These are phyloP conservation scores for Lentinula novae-zelandiae DNA, from an alignment of 1,284 basidiomycete species.

Conservation along the genomic window DNA sequence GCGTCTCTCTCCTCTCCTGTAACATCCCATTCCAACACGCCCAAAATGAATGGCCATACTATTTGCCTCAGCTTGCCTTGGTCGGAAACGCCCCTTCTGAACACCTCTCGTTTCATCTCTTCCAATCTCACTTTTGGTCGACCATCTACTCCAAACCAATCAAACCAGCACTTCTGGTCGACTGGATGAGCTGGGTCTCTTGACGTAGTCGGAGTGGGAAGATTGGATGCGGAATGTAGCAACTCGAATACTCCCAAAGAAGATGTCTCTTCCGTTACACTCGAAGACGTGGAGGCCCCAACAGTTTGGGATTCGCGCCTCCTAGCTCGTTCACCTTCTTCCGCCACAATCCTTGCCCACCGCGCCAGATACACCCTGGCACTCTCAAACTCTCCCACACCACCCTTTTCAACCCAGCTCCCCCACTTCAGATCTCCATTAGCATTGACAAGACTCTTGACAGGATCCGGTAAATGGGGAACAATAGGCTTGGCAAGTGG, in stretches of 20 bases:
- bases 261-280: constrained; percentile 62
- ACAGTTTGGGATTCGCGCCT: constrained; percentile 70
- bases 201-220: constrained; percentile 73
- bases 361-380: constrained; percentile 94
- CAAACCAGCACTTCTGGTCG: constrained; percentile 63
- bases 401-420: constrained; percentile 83
- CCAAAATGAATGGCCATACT: constrained; percentile 91
- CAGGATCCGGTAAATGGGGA: constrained; percentile 90
- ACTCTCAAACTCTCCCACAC: constrained; percentile 91
- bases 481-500: constrained; percentile 92
- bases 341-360: constrained; percentile 95
- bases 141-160: constrained; percentile 73
- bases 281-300: constrained; percentile 41
- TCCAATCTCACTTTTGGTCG: constrained; percentile 60
- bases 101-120: constrained; percentile 74
- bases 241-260: constrained; percentile 88
- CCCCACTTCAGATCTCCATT: constrained; percentile 83
- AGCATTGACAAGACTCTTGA: constrained; percentile 81
- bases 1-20: constrained; percentile 51
- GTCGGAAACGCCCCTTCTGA: constrained; percentile 65
- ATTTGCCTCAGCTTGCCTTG: constrained; percentile 55
- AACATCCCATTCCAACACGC: constrained; percentile 77
- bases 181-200: constrained; percentile 71
- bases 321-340: constrained; percentile 88
- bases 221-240: constrained; percentile 70